These are phyloP conservation scores for Aspergillus felis DNA, from an alignment of 2,329 filamentous ascomycete genomes.

Conservation along the genomic window DNA sequence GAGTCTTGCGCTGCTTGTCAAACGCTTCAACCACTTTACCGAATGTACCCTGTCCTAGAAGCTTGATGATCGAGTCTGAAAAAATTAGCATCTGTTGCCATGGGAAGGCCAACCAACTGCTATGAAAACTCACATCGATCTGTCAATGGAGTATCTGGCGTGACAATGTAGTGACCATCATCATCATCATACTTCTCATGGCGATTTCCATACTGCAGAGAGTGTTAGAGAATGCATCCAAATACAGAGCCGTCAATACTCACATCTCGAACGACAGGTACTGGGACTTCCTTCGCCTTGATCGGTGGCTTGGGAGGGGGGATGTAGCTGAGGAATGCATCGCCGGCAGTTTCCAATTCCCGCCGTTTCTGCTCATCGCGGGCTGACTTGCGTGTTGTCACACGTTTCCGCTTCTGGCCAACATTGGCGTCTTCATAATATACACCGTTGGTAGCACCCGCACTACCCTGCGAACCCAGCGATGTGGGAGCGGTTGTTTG, in stretches of 20 bases:
- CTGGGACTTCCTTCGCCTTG: constrained; percentile 77
- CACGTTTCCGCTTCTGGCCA: constrained; percentile 87
- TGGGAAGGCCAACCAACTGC: background rate
- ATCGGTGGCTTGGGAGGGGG: constrained; percentile 84
- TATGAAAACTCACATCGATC: constrained; percentile 71
- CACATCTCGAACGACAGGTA: constrained; percentile 59
- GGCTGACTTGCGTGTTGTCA: constrained; percentile 69
- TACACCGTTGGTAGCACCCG: constrained; percentile 48
- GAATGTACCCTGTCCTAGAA: constrained; percentile 95
- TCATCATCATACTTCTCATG: constrained; percentile 85
- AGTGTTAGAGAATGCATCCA: constrained; percentile 5
- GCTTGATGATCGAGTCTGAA: constrained; percentile 77
- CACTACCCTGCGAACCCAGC: constrained; percentile 61
- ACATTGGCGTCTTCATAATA: constrained; percentile 65
- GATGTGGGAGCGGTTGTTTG: constrained; percentile 90
- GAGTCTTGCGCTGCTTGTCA: constrained; percentile 69
- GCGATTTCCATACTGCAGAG: constrained; percentile 44
- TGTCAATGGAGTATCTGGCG: constrained; percentile 79
- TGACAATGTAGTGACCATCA: constrained; percentile 94
- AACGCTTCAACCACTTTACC: constrained; percentile 95
- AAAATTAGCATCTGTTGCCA: constrained; percentile 13
- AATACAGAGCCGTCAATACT: constrained; percentile 24
- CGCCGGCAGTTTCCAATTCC: constrained; percentile 66
- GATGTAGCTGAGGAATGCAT: constrained; percentile 73
- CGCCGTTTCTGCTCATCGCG: constrained; percentile 78